A percentile compares a stretch with the other conserved stretches of the same genome.
phyloP scores from a whole-genome alignment of 2,329 filamentous ascomycete species.

The Sordariomycetes sp. region DNA sequence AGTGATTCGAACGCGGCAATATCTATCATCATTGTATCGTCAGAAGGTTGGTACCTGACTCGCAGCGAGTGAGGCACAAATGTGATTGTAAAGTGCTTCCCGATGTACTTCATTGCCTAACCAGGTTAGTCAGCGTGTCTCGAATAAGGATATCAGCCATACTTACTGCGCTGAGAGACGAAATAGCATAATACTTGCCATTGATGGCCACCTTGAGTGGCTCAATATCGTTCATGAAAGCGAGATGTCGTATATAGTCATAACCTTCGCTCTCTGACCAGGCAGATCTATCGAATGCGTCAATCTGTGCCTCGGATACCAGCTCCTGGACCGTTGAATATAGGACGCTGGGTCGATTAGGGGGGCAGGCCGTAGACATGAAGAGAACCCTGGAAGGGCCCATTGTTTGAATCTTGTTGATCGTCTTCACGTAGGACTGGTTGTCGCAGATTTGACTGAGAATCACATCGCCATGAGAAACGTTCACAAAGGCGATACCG shows the following conservation, averaged over 20 bases:
- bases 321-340: constrained; percentile 62
- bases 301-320: constrained; percentile 18
- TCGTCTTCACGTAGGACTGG: constrained; percentile 80
- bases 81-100: constrained; percentile 55
- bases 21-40: constrained; percentile 94
- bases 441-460: constrained; percentile 89
- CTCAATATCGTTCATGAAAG: constrained; percentile 71
- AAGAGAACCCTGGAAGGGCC: constrained; percentile 74
- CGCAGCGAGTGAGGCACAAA: constrained; percentile 76
- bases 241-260: constrained; percentile 70
- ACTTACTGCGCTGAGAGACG: constrained; percentile 75
- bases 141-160: neutral
- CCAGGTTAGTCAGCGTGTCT: constrained; percentile 8
- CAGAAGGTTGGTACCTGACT: constrained; percentile 78
- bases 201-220: constrained; percentile 69
- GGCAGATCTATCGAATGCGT: constrained; percentile 61
- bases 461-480: constrained; percentile 74
- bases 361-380: constrained; percentile 56
- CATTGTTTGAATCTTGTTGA: constrained; percentile 78
- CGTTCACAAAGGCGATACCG: constrained; percentile 79
- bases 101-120: constrained; percentile 73
- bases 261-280: constrained; percentile 76
- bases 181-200: constrained; percentile 80
- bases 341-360: constrained; percentile 63
- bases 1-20: constrained; percentile 77